Conservation (phyloP, 2,329 filamentous ascomycete species). For the Paradendryphiella salina region DNA sequence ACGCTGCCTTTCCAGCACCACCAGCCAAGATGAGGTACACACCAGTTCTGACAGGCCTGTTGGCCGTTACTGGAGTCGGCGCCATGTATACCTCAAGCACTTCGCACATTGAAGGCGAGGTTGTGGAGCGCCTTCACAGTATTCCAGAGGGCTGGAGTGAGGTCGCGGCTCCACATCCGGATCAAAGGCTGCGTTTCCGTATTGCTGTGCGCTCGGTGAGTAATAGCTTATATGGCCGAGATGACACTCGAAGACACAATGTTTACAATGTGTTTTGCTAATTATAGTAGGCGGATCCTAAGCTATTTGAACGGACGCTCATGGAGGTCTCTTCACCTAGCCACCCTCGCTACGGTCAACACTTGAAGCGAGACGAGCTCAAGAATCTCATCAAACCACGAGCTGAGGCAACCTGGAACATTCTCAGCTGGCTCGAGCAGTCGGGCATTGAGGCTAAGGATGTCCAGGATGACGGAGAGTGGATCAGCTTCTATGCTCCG, state of each 20-base stretch:
- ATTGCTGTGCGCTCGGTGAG: conserved; percentile 47
- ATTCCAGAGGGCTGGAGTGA: conserved; percentile 46
- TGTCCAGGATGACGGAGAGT: conserved; percentile 60
- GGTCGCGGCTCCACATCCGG: conserved; percentile 37
- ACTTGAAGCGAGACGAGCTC: conserved; percentile 64
- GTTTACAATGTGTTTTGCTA: conserved; percentile 6
- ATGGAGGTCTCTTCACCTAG: conserved; percentile 65
- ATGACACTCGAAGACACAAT: too few species aligned
- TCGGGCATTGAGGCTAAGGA: conserved; percentile 53
- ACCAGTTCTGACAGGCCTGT: conserved; percentile 37
- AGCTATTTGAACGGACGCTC: conserved; percentile 61
- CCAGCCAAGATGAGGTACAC: conserved; percentile 35
- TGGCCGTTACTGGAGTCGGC: conserved; percentile 38
- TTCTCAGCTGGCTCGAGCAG: conserved; percentile 60
- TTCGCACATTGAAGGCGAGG: conserved; percentile 34
- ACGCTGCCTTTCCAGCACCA: neutral
- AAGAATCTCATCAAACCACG: conserved; percentile 58
- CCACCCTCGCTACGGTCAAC: conserved; percentile 62
- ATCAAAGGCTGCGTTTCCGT: conserved; percentile 44
- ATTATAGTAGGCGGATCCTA: conserved; percentile 53
- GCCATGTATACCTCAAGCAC: conserved; percentile 22
- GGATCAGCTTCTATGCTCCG: conserved; percentile 62
- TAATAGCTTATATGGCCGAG: conserved; percentile 4
- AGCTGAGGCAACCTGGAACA: conserved; percentile 52
- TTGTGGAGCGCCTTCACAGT: conserved; percentile 38